Conservation (phyloP, 2,329 filamentous ascomycete species). For the Leptographium wingfieldii region DNA sequence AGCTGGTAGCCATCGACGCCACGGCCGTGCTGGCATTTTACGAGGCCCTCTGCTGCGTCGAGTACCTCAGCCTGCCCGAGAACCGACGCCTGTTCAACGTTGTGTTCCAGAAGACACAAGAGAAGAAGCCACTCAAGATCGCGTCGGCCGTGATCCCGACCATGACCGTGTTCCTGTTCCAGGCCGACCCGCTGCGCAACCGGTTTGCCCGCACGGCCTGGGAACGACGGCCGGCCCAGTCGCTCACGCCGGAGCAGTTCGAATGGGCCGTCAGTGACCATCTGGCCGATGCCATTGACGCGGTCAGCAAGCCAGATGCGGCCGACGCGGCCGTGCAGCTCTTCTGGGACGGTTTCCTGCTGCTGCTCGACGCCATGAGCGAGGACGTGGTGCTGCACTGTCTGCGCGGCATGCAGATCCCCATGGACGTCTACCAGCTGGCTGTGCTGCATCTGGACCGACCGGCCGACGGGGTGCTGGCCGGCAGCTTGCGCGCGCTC, state of each 20-base stretch:
- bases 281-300: conserved; percentile 52
- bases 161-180: conserved; percentile 76
- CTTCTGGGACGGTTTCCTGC: conserved; percentile 68
- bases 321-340: conserved; percentile 40
- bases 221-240: conserved; percentile 47
- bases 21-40: conserved; percentile 69
- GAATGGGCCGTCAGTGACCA: conserved; percentile 75
- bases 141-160: conserved; percentile 62
- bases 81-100: conserved; percentile 56
- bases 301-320: conserved; percentile 39
- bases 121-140: conserved; percentile 66
- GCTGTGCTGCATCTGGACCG: conserved; percentile 40
- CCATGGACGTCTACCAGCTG: conserved; percentile 57
- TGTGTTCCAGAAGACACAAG: conserved; percentile 71
- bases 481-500: conserved; percentile 58
- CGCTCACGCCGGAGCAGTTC: conserved; percentile 61
- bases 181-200: conserved; percentile 48
- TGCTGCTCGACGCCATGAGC: conserved; percentile 62
- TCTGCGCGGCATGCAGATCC: conserved; percentile 65
- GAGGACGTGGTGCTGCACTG: conserved; percentile 64
- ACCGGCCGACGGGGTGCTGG: conserved; percentile 44
- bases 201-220: conserved; percentile 59
- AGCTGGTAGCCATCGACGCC: conserved; percentile 34
- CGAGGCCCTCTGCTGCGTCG: conserved; percentile 74
- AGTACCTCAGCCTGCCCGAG: conserved; percentile 51